A percentile compares a stretch with the other conserved stretches of the same genome.
Evolutionary conservation across 2,329 filamentous ascomycete species (phyloP).

Genomic region (Fulvia fulva): DNA sequence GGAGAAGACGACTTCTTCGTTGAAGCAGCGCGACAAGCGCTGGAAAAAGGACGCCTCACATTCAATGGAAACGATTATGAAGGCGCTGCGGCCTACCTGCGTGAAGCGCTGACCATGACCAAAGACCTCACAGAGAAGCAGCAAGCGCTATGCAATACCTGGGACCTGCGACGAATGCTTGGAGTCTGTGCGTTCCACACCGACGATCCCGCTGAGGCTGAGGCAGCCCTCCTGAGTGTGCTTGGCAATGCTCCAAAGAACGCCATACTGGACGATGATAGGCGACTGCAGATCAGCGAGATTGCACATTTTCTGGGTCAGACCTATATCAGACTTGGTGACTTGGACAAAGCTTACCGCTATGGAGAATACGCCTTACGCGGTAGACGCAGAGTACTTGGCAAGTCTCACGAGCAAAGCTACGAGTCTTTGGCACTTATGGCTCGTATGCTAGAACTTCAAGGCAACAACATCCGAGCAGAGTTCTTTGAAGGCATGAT

Average conservation of each 20-base stretch:
- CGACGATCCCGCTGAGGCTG: conserved; percentile 20
- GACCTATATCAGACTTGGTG: conserved; percentile 23
- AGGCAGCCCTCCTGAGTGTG: conserved; percentile 24
- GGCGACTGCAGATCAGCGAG: conserved; percentile 20
- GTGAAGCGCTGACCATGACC: conserved; percentile 26
- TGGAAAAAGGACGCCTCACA: conserved; percentile 25
- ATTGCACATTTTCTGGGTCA: conserved; percentile 28
- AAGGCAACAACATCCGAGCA: conserved; percentile 9
- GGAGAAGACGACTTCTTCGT: conserved; percentile 27
- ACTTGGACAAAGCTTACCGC: conserved; percentile 24
- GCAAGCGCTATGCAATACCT: conserved; percentile 25
- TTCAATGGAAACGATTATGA: conserved; percentile 25
- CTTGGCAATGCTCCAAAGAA: conserved; percentile 16
- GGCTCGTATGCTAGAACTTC: conserved; percentile 25
- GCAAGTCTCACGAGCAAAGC: conserved; percentile 26
- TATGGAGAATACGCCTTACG: conserved; percentile 30
- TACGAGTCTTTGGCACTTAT: conserved; percentile 31
- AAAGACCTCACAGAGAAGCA: conserved; percentile 23
- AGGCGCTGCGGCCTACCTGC: conserved; percentile 27
- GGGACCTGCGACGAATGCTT: conserved; percentile 27
- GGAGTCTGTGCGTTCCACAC: conserved; percentile 29
- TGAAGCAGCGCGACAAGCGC: conserved; percentile 29
- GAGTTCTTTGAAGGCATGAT: conserved; percentile 14
- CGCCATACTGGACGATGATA: conserved; percentile 16
- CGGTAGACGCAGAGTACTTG: conserved; percentile 25